Conservation (phyloP, 164 flowering plant species). For the Aristolochia californica region DNA sequence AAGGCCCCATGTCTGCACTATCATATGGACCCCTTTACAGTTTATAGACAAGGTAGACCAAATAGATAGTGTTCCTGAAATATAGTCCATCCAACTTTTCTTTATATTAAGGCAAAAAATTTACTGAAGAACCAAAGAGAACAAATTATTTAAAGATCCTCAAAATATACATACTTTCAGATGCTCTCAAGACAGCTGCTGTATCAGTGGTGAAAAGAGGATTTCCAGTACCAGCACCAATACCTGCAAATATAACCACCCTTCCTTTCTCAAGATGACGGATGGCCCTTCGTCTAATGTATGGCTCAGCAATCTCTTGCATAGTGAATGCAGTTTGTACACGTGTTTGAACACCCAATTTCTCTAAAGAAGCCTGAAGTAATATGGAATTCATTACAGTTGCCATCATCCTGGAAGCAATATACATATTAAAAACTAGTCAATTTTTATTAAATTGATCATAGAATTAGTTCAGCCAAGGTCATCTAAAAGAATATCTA, state of each 20-base stretch:
- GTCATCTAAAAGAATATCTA: too few species aligned
- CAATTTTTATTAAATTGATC: background rate
- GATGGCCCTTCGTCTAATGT: conserved; percentile 66
- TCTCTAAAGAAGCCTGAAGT: conserved; percentile 82
- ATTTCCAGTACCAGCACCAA: conserved; percentile 81
- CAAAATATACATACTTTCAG: conserved; percentile 51
- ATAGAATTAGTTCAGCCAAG: background rate
- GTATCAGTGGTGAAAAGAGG: conserved; percentile 87
- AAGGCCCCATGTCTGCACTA: too few species aligned
- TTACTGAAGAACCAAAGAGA: too few species aligned
- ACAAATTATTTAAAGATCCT: too few species aligned
- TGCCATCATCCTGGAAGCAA: conserved; percentile 80
- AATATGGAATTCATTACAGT: conserved; percentile 84
- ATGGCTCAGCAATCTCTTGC: conserved; percentile 81
- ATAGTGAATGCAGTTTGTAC: conserved; percentile 65
- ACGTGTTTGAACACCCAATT: conserved; percentile 72
- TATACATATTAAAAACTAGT: background rate
- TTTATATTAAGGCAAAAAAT: too few species aligned
- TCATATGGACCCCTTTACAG: too few species aligned
- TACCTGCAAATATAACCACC: conserved; percentile 92
- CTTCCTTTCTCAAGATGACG: conserved; percentile 93
- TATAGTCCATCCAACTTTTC: too few species aligned
- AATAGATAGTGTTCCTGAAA: too few species aligned
- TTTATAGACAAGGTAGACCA: too few species aligned
- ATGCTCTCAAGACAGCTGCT: conserved; percentile 88